Base-by-base conservation (phyloP, 768 basidiomycete species). In the Tricholoma sp. region DNA sequence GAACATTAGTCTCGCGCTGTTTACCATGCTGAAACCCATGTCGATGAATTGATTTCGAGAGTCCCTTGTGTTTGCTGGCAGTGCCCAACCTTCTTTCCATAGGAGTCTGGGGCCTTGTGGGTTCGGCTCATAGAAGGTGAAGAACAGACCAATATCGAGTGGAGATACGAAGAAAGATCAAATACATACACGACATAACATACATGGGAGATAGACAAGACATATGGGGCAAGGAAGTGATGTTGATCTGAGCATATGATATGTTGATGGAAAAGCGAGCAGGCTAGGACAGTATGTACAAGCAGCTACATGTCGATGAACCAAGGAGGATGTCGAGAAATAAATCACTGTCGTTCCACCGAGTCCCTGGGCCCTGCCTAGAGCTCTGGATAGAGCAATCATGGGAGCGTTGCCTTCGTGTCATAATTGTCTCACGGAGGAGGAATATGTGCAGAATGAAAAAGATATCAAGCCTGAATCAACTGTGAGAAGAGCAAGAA, bases 401-500 rank as follows among this genome's bases (percentile, higher is more conserved):
- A 8, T 12, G 45, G 45, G 45, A 47, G 45, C 14, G 22, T 47
- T 47, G 45, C 45, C 45, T 47, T 47, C 24, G 22, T 47, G 45
- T 27, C 6, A 6, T 47, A 47, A 47, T 22, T 11, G 7, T 47
- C 45, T 47, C 24, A 1, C 12, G 45, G 21, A 45, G 21, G 43
- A 45, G 43, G 19, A 45, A 45, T 45, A 45, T 21, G 43, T 45
- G 45, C 45, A 47, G 45, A 47, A 27, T 47, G 12, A 47, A 47
- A 47, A 10, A 47, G 45, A 47, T 47, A 47, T 47, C 45, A n/a
- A n/a, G n/a, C n/a, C n/a, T n/a, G n/a, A n/a, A n/a, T n/a, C n/a
- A 47, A 24, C 45, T 47, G 45, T 47, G 45, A 47, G 45, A 47
- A 47, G 45, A 47, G 45, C 45, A 47, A 27, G 45, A 47, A 47